These are phyloP conservation scores for Rheum nobile DNA, from an alignment of 148 eudicot species.

Conservation along the genomic window DNA sequence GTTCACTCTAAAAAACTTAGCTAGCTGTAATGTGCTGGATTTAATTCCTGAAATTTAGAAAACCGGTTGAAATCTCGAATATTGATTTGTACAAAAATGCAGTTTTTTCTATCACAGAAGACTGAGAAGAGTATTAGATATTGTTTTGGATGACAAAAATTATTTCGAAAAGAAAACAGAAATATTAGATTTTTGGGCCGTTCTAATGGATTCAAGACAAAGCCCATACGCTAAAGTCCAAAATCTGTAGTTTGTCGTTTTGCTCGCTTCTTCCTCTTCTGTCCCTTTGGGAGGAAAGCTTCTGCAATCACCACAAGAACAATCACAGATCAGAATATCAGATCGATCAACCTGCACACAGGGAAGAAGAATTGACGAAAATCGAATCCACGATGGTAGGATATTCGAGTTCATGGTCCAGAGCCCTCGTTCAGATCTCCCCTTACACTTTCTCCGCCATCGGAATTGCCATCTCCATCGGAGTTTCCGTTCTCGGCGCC, in stretches of 20 bases:
- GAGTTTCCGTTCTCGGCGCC: constrained; percentile 93
- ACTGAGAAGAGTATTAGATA: too few species aligned
- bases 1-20: too few species aligned
- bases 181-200: neutral
- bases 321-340: neutral
- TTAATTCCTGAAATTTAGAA: too few species aligned
- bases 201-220: neutral
- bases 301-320: neutral
- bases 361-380: neutral
- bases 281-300: neutral
- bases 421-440: constrained; percentile 74
- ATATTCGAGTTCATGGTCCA: constrained; percentile 56
- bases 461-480: constrained; percentile 89
- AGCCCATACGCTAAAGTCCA: neutral
- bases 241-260: constrained; percentile 1
- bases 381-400: constrained; percentile 16
- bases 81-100: too few species aligned
- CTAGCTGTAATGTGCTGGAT: too few species aligned
- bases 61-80: too few species aligned
- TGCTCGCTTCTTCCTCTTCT: neutral
- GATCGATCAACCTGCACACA: neutral
- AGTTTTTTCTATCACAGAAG: too few species aligned
- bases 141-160: too few species aligned
- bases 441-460: constrained; percentile 88
- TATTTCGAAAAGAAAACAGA: neutral